Percentiles rank a stretch among this genome's conserved stretches.
These are phyloP conservation scores for Phyllosticta capitalensis DNA, from an alignment of 2,329 filamentous ascomycete genomes.

Conservation along the genomic window DNA sequence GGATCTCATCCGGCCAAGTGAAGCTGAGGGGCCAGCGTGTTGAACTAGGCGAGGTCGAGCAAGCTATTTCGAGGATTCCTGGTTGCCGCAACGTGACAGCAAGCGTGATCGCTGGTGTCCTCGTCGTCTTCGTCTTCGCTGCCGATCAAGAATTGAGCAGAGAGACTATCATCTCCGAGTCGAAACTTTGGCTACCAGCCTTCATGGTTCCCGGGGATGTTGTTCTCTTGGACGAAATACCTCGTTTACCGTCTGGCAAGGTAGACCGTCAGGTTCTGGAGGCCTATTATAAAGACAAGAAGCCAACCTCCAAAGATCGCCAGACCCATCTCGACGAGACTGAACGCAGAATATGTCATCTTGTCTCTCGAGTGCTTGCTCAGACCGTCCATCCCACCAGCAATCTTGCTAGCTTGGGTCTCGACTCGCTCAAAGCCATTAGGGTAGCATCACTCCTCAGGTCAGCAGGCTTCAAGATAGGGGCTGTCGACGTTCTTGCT, in stretches of 20 bases:
- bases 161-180: conserved; percentile 46
- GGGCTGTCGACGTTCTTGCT: conserved; percentile 53
- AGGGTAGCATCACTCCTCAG: conserved; percentile 56
- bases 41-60: conserved; percentile 56
- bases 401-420: conserved; percentile 44
- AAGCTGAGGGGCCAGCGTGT: conserved; percentile 79
- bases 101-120: conserved; percentile 53
- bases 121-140: conserved; percentile 67
- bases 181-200: conserved; percentile 64
- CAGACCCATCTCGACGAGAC: neutral
- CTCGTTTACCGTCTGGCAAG: conserved; percentile 74
- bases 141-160: conserved; percentile 33
- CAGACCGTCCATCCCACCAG: conserved; percentile 28
- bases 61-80: conserved; percentile 21
- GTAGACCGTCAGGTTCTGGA: conserved; percentile 60
- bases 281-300: conserved; percentile 39
- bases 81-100: conserved; percentile 55
- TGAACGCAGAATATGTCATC: conserved; percentile 26
- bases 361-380: conserved; percentile 36
- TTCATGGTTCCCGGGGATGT: conserved; percentile 79
- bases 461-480: conserved; percentile 43
- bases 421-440: conserved; percentile 59
- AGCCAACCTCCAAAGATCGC: neutral
- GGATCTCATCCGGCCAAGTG: conserved; percentile 71
- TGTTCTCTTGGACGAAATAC: conserved; percentile 54